These are phyloP conservation scores for Nymphaea thermarum DNA, from an alignment of 164 flowering plant genomes.

Conservation along the genomic window DNA sequence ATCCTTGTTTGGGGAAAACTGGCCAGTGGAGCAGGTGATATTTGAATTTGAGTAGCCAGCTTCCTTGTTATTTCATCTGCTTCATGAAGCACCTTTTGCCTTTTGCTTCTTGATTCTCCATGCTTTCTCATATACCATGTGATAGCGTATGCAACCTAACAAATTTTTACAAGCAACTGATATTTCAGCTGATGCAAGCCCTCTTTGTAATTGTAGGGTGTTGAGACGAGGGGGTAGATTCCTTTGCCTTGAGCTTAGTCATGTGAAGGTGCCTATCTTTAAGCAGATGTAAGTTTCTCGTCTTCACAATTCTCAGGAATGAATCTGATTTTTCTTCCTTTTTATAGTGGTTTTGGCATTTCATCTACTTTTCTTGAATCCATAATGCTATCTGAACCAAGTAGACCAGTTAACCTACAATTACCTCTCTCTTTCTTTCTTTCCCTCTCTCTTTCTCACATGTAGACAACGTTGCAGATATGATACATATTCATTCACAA, in stretches of 20 bases:
- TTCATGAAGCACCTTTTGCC: no score
- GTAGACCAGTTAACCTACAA: neutral
- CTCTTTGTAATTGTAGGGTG: slow-evolving; percentile 36
- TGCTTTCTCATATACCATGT: no score
- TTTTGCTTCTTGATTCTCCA: no score
- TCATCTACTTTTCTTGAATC: no score
- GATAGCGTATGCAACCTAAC: no score
- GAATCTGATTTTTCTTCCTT: neutral
- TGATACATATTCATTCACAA: slow-evolving; percentile 76
- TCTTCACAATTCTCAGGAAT: neutral
- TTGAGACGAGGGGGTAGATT: slow-evolving; percentile 86
- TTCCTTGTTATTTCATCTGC: no score
- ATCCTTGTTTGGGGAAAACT: no score
- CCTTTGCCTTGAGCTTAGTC: slow-evolving; percentile 96
- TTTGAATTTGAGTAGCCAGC: no score
- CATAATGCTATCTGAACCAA: no score
- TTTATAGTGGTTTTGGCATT: no score
- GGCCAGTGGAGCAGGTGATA: no score
- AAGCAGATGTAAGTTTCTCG: slow-evolving; percentile 61
- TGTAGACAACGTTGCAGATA: slow-evolving; percentile 36
- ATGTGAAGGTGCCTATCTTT: slow-evolving; percentile 71
- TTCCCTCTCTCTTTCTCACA: neutral
- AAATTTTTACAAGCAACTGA: neutral
- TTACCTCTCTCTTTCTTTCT: neutral
- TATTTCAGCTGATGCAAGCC: neutral